Evolutionary conservation across 1,284 basidiomycete species (phyloP), one percentile per base, ranked within the genome.

Genomic region (Polyporus tsugae): DNA sequence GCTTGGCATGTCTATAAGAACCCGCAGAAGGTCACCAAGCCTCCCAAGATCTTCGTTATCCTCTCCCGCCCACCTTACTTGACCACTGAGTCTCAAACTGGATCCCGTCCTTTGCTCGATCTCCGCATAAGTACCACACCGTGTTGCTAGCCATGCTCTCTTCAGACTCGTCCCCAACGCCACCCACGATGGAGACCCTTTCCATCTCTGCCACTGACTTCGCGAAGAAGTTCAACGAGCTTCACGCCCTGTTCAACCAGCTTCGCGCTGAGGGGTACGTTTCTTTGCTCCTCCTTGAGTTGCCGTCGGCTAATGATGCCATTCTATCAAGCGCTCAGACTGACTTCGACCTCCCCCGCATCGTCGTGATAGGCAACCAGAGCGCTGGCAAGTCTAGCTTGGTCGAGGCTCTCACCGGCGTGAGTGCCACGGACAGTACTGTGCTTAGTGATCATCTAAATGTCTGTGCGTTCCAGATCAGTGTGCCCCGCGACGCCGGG

Each of bases 351-450:
- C 74, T 78, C 4, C 76, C 77, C 7, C 75, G 76, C 19, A 73
- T 78, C 55, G 76, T 74, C 39, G 76, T 78, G 19, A 77, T 78
- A 29, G 76, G 77, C 1, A 77, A 76, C 64, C 76, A 78, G 67
- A 74, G 72, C 63, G 76, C 89, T 0, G 88, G 88, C 83, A 75
- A 71, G 82, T 75, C 62, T 38, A 66, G 72, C 64, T 65, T 69
- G 0, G 85, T 89, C 0, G 88, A 90, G 68, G 87, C 86, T 0
- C 85, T 90, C 0, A 87, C 84, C 22, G 87, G 86, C 5, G 88
- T 89, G 75, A 60, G 83, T 77, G 44, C 22, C 6, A 19, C 11
- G 39, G 57, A 25, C 64, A 41, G 57, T 22, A 46, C 10, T 11
- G 44, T 46, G 44, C 44, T 22, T 22, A 3, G 7, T 7, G 22